phyloP scores from a whole-genome alignment of 140 eudicot species.

The Anethum foeniculum region DNA sequence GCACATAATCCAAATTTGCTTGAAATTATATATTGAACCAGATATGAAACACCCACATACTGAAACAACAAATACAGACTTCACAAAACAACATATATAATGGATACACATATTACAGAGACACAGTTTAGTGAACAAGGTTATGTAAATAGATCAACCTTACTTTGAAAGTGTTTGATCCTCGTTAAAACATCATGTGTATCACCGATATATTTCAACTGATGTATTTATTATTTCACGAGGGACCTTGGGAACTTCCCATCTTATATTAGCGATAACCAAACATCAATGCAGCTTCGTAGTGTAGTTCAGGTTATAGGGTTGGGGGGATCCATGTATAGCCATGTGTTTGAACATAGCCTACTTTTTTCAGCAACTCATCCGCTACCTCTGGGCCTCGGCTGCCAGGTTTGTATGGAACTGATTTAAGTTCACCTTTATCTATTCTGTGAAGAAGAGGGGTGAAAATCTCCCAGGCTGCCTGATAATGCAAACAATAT shows the following conservation, averaged over 20 bases:
- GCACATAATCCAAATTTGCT: too few species aligned
- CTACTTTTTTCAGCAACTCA: slow-evolving; percentile 46
- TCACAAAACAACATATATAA: neutral
- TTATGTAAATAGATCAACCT: neutral
- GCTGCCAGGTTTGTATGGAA: slow-evolving; percentile 72
- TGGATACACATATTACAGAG: neutral
- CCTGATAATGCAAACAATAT: slow-evolving; percentile 28
- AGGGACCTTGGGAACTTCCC: slow-evolving; percentile 2
- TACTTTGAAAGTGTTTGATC: neutral
- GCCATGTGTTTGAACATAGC: slow-evolving; percentile 78
- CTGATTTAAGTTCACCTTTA: slow-evolving; percentile 42
- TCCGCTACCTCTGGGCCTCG: slow-evolving; percentile 82
- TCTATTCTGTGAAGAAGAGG: slow-evolving; percentile 90
- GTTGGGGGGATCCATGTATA: slow-evolving; percentile 83
- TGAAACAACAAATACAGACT: neutral
- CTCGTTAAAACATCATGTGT: neutral
- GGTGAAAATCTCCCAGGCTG: slow-evolving; percentile 93
- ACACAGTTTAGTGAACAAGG: neutral
- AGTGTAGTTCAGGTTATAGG: slow-evolving; percentile 11
- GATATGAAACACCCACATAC: neutral
- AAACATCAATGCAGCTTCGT: neutral
- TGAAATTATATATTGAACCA: neutral
- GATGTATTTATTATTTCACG: neutral
- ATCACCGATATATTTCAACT: neutral
- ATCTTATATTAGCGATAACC: neutral